Base-by-base conservation (phyloP, 306 rosid species). In the Lathyrus sativus region DNA sequence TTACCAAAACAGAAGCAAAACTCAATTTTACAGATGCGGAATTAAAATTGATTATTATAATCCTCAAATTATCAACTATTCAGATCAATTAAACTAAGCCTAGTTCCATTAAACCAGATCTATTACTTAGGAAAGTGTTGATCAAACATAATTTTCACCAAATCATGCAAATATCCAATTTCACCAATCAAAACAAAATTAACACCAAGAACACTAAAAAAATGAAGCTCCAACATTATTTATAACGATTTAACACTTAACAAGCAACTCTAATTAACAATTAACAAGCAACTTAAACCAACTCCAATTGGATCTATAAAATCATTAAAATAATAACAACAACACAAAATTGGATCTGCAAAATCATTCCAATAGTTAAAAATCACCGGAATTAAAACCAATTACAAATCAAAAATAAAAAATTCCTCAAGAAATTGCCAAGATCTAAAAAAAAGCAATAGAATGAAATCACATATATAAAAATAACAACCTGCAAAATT, bases 231-330 rank as follows among this genome's bases (percentile, higher is more conserved):
- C n/a, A 7, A 43, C 26, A 53, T 45, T 42, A 26, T 33, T 56
- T 24, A 24, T 55, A 42, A 4, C 38, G 11, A 39, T 33, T 5
- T 66, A 65, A 24, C 48, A 43, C 5, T 41, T 41, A 41, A 41
- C 46, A 75, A 22, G 38, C 26, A 72, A 70, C 66, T 1, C 37
- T 33, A 70, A 59, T 22, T 65, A 44, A 33, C 55, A 46, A 46
- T 54, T 24, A 54, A 14, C 58, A 73, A 29, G 26, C 35, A 70
- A 72, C 69, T 2, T 57, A 41, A 75, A 67, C 31, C 68, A 48
- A 29, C 45, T 71, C 48, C 49, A 67, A 73, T 68, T 26, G 67
- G 78, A 83, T 73, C 75, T 28, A 44, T 54, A 64, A 24, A 73
- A 63, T 45, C 69, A 57, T 29, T 22, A 35, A 53, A 64, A 57